phyloP scores from a whole-genome alignment of 2,329 filamentous ascomycete genomes.

The Trichoderma lentiforme region DNA sequence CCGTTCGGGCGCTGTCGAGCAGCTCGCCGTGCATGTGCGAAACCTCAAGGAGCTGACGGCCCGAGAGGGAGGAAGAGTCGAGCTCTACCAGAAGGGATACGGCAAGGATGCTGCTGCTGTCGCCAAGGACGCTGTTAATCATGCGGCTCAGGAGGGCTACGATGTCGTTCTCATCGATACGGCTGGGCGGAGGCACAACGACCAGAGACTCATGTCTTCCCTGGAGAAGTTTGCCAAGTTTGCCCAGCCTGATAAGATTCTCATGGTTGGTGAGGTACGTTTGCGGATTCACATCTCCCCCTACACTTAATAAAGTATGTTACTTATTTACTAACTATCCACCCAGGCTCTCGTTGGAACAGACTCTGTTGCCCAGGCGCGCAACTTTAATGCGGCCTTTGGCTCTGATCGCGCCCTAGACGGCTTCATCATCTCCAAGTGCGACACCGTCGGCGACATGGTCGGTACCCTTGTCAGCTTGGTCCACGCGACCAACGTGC shows the following conservation, averaged over 20 bases:
- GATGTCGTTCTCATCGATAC: conserved; percentile 98
- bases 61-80: conserved; percentile 79
- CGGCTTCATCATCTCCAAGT: conserved; percentile 98
- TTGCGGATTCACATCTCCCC: not conserved
- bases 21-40: conserved; percentile 89
- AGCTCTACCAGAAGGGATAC: conserved; percentile 95
- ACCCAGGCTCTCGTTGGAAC: conserved; percentile 80
- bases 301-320: not conserved
- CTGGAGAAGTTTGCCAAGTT: conserved; percentile 97
- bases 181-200: conserved; percentile 90
- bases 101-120: conserved; percentile 96
- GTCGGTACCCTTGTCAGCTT: conserved; percentile 92
- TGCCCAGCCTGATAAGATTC: conserved; percentile 93
- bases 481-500: conserved; percentile 95
- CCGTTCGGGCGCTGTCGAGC: conserved; percentile 93
- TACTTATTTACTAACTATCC: not conserved
- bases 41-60: conserved; percentile 86
- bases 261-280: conserved; percentile 74
- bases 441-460: conserved; percentile 99
- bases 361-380: conserved; percentile 90
- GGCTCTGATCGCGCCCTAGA: conserved; percentile 77
- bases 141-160: conserved; percentile 70
- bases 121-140: conserved; percentile 86
- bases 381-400: conserved; percentile 94
- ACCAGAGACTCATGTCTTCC: conserved; percentile 91